A percentile compares a stretch with the other conserved stretches of the same genome.
These are phyloP conservation scores for Decorospora gaudefroyi DNA, from an alignment of 2,329 filamentous ascomycete genomes.

Conservation along the genomic window DNA sequence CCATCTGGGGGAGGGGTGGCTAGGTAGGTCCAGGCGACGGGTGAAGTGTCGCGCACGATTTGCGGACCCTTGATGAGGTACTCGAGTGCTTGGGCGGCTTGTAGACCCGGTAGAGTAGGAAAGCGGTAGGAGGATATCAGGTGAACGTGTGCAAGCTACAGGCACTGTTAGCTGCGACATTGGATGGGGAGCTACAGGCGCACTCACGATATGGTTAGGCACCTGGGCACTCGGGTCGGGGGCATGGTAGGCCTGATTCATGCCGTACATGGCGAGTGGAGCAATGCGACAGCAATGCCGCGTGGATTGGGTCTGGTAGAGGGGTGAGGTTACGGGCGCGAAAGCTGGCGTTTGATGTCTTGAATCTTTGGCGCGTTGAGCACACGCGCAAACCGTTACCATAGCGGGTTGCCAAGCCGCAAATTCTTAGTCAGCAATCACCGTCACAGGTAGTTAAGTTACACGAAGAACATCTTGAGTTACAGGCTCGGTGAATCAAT, in stretches of 20 bases:
- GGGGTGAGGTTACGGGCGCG: constrained; percentile 25
- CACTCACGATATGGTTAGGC: constrained; percentile 40
- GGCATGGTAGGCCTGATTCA: constrained; percentile 42
- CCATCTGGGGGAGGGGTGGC: constrained; percentile 76
- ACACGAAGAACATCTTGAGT: too few relatives aligned
- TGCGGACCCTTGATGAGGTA: constrained; percentile 83
- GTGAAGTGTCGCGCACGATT: constrained; percentile 79
- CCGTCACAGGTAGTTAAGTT: too few relatives aligned
- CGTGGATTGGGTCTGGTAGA: constrained; percentile 16
- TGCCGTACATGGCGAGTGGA: constrained; percentile 38
- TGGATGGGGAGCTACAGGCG: constrained; percentile 13
- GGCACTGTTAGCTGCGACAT: constrained; percentile 20
- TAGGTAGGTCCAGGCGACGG: constrained; percentile 93
- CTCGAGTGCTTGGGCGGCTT: constrained; percentile 76
- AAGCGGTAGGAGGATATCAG: constrained; percentile 84
- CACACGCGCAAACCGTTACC: constrained; percentile 22
- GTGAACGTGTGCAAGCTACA: constrained; percentile 83
- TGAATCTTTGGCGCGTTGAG: constrained; percentile 27
- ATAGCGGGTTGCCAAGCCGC: too few relatives aligned
- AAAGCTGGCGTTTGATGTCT: constrained; percentile 26
- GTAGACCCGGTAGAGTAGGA: constrained; percentile 71
- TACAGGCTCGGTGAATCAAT: too few relatives aligned
- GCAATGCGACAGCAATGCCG: constrained; percentile 36
- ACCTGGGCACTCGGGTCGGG: constrained; percentile 45
- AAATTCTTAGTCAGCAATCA: too few relatives aligned